Evolutionary conservation across 768 basidiomycete genomes (phyloP).

Genomic region (Tylopilus sp.): DNA sequence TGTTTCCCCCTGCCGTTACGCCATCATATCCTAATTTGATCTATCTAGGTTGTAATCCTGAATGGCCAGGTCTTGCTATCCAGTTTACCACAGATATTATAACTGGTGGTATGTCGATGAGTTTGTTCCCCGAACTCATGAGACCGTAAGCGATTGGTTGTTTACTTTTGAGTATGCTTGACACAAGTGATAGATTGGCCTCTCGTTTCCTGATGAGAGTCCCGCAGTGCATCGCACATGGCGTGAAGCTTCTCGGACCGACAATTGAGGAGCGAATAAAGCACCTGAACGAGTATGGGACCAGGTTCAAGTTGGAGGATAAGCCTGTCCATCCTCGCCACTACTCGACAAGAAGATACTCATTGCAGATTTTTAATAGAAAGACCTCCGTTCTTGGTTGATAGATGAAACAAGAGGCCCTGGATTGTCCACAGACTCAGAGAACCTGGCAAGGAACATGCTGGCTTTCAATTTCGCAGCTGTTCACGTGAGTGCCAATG

Average conservation of each 20-base stretch:
- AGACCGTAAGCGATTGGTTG: slow-evolving; percentile 17
- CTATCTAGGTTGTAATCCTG: not conserved
- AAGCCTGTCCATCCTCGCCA: not conserved
- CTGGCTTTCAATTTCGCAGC: not conserved
- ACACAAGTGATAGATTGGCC: not conserved
- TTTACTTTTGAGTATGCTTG: too few species aligned
- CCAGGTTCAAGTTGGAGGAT: not conserved
- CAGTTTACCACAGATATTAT: not conserved
- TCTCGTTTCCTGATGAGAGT: not conserved
- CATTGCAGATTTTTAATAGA: not conserved
- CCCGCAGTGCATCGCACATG: not conserved
- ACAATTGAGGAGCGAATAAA: not conserved
- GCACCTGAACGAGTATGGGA: not conserved
- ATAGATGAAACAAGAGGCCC: not conserved
- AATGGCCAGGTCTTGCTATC: slow-evolving; percentile 5
- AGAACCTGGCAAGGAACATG: not conserved
- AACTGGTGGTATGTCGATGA: not conserved
- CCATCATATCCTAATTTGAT: too few species aligned
- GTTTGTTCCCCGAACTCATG: slow-evolving; percentile 30
- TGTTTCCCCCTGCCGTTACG: too few species aligned
- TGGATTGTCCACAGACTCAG: not conserved
- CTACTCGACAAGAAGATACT: too few species aligned
- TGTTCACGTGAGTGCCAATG: not conserved
- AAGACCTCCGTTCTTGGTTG: not conserved
- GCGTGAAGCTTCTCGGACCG: not conserved